Evolutionary conservation across 306 rosid species (phyloP), one percentile per base, ranked within the genome.

Genomic region (Cicer judaicum): DNA sequence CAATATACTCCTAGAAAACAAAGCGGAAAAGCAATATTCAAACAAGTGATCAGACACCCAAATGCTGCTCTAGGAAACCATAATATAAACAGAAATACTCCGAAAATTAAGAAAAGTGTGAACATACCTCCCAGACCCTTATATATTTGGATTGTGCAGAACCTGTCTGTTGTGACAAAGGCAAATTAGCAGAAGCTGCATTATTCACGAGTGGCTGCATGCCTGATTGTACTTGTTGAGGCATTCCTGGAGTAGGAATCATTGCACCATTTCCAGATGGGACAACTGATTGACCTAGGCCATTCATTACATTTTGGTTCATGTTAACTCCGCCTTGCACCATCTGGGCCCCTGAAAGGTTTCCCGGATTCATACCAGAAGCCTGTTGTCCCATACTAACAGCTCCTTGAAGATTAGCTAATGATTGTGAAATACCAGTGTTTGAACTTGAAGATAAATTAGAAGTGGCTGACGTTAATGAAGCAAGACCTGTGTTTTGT

Each of bases 211-310:
- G 88, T 18, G 96, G 47, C 46, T 82, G 99, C 86, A 89, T 83
- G 76, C 88, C 89, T 69, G 92, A 74, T 79, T 85, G 97, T 67
- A 69, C 93, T 76, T 86, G 95, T 83, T 94, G 97, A 80, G 96
- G 64, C 86, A 92, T 92, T 84, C 99, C 98, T 13, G 98, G 98
- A 74, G 98, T 95, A 47, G 99, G 99, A 76, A 92, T 92, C 99
- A 95, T 92, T 10, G 96, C 88, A 29, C 93, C 89, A 60, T 83
- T 84, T 57, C 99, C 99, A 84, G 99, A 90, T 73, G 97, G 83
- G 69, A 85, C 86, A 82, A 85, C 95, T 7, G 99, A 83, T 68
- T 78, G 87, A 80, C 89, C 94, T 78, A 87, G 92, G 72, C 88
- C 89, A 76, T 66, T 85, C 84, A 92, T 85, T 90, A 88, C 88